Evolutionary conservation across 1,139 yeast genomes (phyloP), one percentile per base, ranked within the genome.

Genomic region (Yamadazyma diddensiae): DNA sequence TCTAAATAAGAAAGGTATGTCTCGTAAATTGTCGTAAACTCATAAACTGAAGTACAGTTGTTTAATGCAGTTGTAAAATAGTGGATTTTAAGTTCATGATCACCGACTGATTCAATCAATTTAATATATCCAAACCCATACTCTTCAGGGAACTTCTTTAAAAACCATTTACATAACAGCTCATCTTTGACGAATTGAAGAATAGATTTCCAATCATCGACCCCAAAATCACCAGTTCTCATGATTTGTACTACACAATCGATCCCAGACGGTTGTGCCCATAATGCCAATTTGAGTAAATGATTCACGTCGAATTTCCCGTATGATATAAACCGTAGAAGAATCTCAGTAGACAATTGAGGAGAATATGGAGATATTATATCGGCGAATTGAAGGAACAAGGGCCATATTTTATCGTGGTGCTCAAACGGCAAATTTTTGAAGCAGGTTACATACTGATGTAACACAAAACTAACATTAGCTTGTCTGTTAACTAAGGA

Each of bases 11-110:
- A 81, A 3, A 81, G 58, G 47, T 73, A 79, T 4, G 76, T 61
- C 50, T 85, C 86, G 54, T 76, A 88, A 1, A 86, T 59, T 20
- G 64, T 49, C 0, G 82, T 70, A 50, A 87, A 86, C 42, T 84
- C 94, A 21, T 66, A 62, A 2, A 82, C 61, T 0, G 86, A 76
- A 4, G 53, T 41, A 7, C 81, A 75, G 1, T 59, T 46, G 1
- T 52, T 43, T 7, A 79, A 45, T 0, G 79, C 82, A 24, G 62
- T 57, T 34, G 73, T 75, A 45, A 69, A 79, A 12, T 65, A 59
- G 28, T 64, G 66, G 20, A 79, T 57, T 1, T 65, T 62, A 2
- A 61, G 13, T 15, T 38, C 38, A 3, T 26, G 22, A 3, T 24
- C 26, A 6, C 19, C 29, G 3, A 15, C 21, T 7, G 18, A 21